Base-by-base conservation (phyloP, 805 yeast genomes). In the Komagataella populi region DNA sequence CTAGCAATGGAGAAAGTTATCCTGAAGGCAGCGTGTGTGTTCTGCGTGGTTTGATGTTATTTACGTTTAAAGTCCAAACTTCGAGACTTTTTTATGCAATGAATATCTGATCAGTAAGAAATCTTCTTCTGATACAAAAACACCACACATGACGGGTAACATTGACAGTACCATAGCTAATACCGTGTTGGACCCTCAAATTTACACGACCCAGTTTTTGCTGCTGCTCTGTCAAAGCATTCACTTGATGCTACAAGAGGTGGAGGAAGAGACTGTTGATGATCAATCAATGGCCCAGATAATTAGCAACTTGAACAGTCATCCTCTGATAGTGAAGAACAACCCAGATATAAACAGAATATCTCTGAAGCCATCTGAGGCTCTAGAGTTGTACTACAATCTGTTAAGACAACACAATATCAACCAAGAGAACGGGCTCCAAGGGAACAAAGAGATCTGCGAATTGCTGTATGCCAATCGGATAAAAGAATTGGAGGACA, bases 181-280 rank as follows among this genome's bases (percentile, higher is more conserved):
- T 8, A 30, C 4, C 39, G 14, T 30, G 14, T n/a, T 30, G 39
- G 39, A 30, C 14, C 39, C 39, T 14, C 39, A 30, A 6, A 30
- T 30, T 8, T 64, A 63, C 55, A 58, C 66, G 1, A 61, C 64
- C 3, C 64, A 63, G 53, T 54, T 62, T 12, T 55, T 61, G 30
- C 57, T 66, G 30, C 59, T 66, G 8, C 55, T 66, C 3, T 30
- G 39, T 14, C 39, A 30, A 30, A 30, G 39, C 39, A 30, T 30
- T 30, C 39, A 30, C 14, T 30, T 30, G n/a, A 30, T 14, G 39
- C 57, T 62, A n/a, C 70, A 66, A 53, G 50, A 57, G 22, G 52
- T 65, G 4, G 59, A 62, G 47, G 67, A 54, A 39, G 49, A 54
- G 47, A 43, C 57, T 45, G 23, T 56, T 54, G 30, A 4, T 50